phyloP scores from a whole-genome alignment of 768 basidiomycete genomes.

The Chalciporus sphaerocephalus region DNA sequence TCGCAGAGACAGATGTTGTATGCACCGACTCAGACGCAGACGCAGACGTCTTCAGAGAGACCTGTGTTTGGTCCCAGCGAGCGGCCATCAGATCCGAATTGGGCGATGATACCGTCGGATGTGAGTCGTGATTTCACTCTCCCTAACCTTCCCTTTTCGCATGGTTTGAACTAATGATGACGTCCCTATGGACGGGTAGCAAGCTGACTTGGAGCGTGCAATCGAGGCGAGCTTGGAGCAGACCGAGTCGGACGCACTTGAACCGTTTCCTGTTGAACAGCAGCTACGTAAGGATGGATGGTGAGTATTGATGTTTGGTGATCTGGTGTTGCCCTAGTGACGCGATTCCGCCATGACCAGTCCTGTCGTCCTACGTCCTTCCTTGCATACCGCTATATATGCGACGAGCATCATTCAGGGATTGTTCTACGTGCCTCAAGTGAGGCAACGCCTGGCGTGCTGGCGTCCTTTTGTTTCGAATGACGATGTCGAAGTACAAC shows the following conservation, averaged over 20 bases:
- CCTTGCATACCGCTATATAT: slow-evolving; percentile 46
- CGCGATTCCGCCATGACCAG: slow-evolving; percentile 33
- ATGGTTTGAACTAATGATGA: slow-evolving; percentile 30
- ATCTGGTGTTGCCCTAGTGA: background rate
- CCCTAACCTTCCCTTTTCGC: background rate
- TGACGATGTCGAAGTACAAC: slow-evolving; percentile 16
- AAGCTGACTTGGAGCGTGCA: slow-evolving; percentile 55
- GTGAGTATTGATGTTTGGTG: slow-evolving; percentile 36
- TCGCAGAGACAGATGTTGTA: slow-evolving; percentile 22
- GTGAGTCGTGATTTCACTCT: slow-evolving; percentile 34
- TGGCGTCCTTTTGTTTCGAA: slow-evolving; percentile 32
- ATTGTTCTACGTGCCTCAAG: slow-evolving; percentile 68
- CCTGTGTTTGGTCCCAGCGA: slow-evolving; percentile 55
- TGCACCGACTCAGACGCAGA: slow-evolving; percentile 9
- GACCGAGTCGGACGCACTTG: slow-evolving; percentile 45
- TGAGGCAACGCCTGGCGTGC: slow-evolving; percentile 41
- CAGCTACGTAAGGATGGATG: slow-evolving; percentile 53
- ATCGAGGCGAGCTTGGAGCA: slow-evolving; percentile 65
- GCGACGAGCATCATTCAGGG: slow-evolving; percentile 54
- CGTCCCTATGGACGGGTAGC: slow-evolving; percentile 50
- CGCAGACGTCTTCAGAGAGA: slow-evolving; percentile 26
- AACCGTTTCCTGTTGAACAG: slow-evolving; percentile 49
- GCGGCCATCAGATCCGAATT: slow-evolving; percentile 58
- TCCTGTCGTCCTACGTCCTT: slow-evolving; percentile 68
- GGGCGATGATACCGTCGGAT: slow-evolving; percentile 68